A percentile compares a stretch with the other conserved stretches of the same genome.
phyloP scores from a whole-genome alignment of 257 asterid species.

The Paulownia fortunei region DNA sequence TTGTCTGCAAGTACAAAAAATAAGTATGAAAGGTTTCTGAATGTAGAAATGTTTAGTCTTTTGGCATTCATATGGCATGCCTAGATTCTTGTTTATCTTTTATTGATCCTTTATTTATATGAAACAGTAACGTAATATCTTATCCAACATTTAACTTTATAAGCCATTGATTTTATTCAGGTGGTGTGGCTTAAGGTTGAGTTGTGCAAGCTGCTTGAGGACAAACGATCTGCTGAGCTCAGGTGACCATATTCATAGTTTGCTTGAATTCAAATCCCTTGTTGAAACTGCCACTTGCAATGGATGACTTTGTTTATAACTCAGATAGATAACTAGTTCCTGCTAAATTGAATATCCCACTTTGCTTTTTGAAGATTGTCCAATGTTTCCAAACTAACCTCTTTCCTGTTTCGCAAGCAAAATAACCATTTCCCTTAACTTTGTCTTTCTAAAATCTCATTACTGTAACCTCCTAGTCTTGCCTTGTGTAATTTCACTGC shows the following conservation, averaged over 20 bases:
- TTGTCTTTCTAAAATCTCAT: background rate
- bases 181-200: conserved; percentile 80
- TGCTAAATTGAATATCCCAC: background rate
- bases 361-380: background rate
- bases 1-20: background rate
- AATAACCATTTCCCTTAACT: background rate
- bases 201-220: conserved; percentile 81
- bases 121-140: background rate
- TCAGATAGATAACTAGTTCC: background rate
- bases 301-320: background rate
- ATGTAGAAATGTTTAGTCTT: background rate
- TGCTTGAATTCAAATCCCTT: background rate
- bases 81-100: conserved; percentile 1
- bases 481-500: conserved; percentile 3
- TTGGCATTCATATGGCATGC: background rate
- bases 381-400: background rate
- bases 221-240: conserved; percentile 81
- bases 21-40: background rate
- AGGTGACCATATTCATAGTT: conserved; percentile 46
- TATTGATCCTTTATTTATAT: background rate
- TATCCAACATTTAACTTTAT: conserved; percentile 7
- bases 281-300: background rate
- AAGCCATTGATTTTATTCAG: conserved; percentile 29
- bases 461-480: conserved; percentile 5
- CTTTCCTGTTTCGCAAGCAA: background rate